phyloP scores from a whole-genome alignment of 2,329 filamentous ascomycete genomes.

The Plectosphaerella sp. region DNA sequence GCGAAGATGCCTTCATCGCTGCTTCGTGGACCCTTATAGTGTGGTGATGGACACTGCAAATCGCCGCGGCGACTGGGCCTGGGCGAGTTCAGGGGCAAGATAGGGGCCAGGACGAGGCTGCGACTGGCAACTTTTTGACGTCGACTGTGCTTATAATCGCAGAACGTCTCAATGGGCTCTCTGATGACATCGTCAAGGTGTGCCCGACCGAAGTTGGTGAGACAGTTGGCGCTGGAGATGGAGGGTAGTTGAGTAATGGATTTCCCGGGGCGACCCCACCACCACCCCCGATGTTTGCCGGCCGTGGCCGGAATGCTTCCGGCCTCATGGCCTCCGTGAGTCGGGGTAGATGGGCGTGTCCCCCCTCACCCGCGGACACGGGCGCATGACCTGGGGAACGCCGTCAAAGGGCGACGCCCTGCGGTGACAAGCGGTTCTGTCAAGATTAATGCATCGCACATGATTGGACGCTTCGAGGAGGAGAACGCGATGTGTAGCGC shows the following conservation, averaged over 20 bases:
- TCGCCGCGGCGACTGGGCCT: too few species aligned
- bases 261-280: slow-evolving; percentile 4
- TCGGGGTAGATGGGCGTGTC: not conserved
- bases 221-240: slow-evolving; percentile 1
- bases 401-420: not conserved
- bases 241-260: slow-evolving; percentile 9
- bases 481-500: too few species aligned
- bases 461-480: not conserved
- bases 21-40: too few species aligned
- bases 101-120: too few species aligned
- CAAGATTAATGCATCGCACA: not conserved
- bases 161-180: not conserved
- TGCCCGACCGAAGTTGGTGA: not conserved
- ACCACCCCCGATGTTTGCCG: slow-evolving; percentile 9
- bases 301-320: slow-evolving; percentile 12
- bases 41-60: too few species aligned
- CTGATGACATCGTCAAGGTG: not conserved
- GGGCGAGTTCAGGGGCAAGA: too few species aligned
- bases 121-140: too few species aligned
- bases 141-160: too few species aligned
- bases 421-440: not conserved
- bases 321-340: slow-evolving; percentile 7
- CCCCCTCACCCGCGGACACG: not conserved
- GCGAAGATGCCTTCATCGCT: too few species aligned
- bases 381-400: not conserved